Base-by-base conservation (phyloP, 306 rosid species). In the Cicer judaicum region DNA sequence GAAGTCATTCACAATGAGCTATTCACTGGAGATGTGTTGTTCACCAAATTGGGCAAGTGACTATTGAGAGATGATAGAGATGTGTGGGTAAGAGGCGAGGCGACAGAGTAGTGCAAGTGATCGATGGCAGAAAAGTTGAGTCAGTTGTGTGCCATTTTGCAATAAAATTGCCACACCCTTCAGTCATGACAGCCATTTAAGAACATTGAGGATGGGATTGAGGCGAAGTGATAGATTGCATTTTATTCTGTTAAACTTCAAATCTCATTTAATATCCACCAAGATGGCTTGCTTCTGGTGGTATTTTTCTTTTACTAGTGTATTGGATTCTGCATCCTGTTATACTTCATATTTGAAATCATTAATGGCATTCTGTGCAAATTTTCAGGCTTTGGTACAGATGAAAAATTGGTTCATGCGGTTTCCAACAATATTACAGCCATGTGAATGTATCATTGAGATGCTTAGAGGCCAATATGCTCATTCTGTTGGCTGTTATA, bases 391-490 rank as follows among this genome's bases (percentile, higher is more conserved):
- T 72, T 82, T 94, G 88, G 81, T 84, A 54, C 93, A 94, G 87
- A 91, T 94, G 97, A 94, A 84, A 82, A 87, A 83, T 80, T 91
- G 91, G 96, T 94, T 84, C 81, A 52, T 81, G 81, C 93, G 95
- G 84, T 94, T 94, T 81, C 98, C 98, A 59, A 91, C 98, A 44
- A 94, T 94, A 68, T 84, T 94, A 86, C 96, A 89, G 79, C 84
- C 97, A 72, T 90, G 96, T 85, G 98, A 91, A 84, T 84, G 98
- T 84, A 80, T 86, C 77, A 88, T 94, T 59, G 97, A 94, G 89
- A 89, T 88, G 96, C 96, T 94, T 46, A 86, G 98, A 78, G 98
- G 98, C 80, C 98, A 89, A 73, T 94, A 94, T 84, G 87, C 97
- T 78, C 98, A 94, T 84, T 83, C 89, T 7, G 96, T 90, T 78